These are phyloP conservation scores for Ceratobasidium sp. DNA, from an alignment of 1,284 basidiomycete genomes.

Conservation along the genomic window DNA sequence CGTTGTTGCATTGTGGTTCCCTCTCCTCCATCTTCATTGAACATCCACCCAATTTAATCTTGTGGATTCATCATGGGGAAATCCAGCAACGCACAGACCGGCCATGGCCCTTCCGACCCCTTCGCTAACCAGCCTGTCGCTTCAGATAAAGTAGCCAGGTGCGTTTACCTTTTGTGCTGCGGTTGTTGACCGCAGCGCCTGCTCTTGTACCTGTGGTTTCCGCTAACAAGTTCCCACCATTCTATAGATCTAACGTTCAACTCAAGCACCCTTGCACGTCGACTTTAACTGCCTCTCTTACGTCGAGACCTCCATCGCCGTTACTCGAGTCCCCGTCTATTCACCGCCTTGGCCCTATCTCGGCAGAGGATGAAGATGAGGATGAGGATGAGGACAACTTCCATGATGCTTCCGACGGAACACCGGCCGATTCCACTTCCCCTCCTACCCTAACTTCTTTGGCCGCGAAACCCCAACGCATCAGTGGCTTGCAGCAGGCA, in stretches of 20 bases:
- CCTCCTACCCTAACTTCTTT: too few relatives aligned
- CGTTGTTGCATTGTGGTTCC: not conserved
- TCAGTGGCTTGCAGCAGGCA: conserved; percentile 1
- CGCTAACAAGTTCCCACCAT: not conserved
- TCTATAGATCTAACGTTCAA: not conserved
- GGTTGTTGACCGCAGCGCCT: not conserved
- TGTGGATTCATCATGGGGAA: conserved; percentile 9
- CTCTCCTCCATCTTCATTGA: not conserved
- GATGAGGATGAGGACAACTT: not conserved
- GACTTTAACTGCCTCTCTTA: not conserved
- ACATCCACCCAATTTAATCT: not conserved
- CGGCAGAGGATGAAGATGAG: not conserved
- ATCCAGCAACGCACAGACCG: conserved; percentile 5
- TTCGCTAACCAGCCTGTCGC: not conserved
- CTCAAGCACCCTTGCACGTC: not conserved
- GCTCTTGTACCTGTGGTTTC: not conserved
- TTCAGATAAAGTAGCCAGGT: not conserved
- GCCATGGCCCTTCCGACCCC: not conserved
- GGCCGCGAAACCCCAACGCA: not conserved
- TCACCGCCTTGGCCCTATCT: not conserved
- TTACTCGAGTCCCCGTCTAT: not conserved
- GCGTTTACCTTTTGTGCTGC: not conserved
- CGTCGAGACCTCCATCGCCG: conserved; percentile 5
- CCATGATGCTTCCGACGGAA: not conserved
- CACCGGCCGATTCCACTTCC: not conserved